phyloP scores from a whole-genome alignment of 768 basidiomycete genomes.

The Amanita molliuscula region DNA sequence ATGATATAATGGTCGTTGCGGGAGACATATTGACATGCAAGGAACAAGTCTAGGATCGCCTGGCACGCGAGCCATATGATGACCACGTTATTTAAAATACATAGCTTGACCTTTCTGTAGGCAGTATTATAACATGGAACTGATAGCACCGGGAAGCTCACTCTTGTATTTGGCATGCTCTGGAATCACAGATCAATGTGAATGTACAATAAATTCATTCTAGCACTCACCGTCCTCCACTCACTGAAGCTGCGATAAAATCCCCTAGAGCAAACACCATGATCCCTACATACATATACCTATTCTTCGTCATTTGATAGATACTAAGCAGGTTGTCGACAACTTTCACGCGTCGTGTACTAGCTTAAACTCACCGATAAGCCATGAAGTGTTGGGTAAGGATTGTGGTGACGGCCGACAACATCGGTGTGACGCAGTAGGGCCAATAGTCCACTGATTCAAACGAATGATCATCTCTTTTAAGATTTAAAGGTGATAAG shows the following conservation, averaged over 20 bases:
- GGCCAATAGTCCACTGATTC: constrained; percentile 7
- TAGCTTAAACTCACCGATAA: constrained; percentile 4
- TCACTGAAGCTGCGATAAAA: neutral
- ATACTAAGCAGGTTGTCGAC: constrained; percentile 5
- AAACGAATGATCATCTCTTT: neutral
- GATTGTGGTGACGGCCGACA: constrained; percentile 9
- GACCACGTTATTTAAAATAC: neutral
- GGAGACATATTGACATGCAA: neutral
- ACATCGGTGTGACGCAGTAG: constrained; percentile 8
- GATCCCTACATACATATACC: constrained; percentile 7
- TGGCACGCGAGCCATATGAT: neutral
- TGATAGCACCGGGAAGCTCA: neutral
- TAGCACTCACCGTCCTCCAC: neutral
- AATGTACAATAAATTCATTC: neutral
- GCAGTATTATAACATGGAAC: neutral
- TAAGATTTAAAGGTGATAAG: neutral
- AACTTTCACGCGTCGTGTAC: neutral
- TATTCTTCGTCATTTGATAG: constrained; percentile 4
- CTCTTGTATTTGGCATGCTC: neutral
- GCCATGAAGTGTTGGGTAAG: constrained; percentile 12
- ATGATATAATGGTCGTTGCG: neutral
- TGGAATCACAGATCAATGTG: neutral
- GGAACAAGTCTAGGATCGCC: neutral
- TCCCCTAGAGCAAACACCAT: constrained; percentile 3
- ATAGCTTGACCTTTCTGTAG: neutral